Base-by-base conservation (phyloP, 1,284 basidiomycete species). In the Kalmanozyma brasiliensis region DNA sequence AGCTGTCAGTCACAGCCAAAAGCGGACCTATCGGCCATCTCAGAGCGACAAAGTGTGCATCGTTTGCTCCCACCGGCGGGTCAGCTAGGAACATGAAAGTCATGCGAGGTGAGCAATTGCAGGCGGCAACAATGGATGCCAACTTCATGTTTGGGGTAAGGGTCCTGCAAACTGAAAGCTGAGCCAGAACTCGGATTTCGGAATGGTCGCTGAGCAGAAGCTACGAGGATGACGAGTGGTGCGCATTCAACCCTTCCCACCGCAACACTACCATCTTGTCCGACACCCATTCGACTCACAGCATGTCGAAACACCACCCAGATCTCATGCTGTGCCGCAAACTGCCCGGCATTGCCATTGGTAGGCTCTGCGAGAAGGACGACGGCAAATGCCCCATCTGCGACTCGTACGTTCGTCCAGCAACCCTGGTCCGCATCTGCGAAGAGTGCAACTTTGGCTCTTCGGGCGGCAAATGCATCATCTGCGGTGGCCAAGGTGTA, bases 301-400 rank as follows among this genome's bases (percentile, higher is more conserved):
- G 11, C 26, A 29, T 29, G 26, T 29, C 26, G 26, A 29, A 29
- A 51, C 80, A 82, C 56, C 77, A 82, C 69, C 26, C 73, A 90
- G 94, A 97, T 89, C 84, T 97, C 36, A 93, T 97, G 72, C 95
- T 97, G 90, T 98, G 94, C 84, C 88, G 94, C 81, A 90, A 94
- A 64, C 93, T 96, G 83, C 91, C 94, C 69, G 94, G 94, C 69
- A 95, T 97, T 60, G 76, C 95, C 42, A 94, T 98, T 73, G 96
- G 96, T 24, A 90, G 96, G 77, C 87, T 97, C 49, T 99, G 96
- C 84, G 96, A 99, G 84, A 98, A 98, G 83, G 97, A 94, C 80
- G 96, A 99, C 82, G 96, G 96, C 49, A 98, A 98, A 88, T 99
- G 95, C 83, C 96, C 96, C 10, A 92, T 98, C 56, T 99, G 96